Percentiles rank a stretch among this genome's conserved stretches.
Evolutionary conservation across 2,329 filamentous ascomycete genomes (phyloP).

Genomic region (Gyromitra esculenta): DNA sequence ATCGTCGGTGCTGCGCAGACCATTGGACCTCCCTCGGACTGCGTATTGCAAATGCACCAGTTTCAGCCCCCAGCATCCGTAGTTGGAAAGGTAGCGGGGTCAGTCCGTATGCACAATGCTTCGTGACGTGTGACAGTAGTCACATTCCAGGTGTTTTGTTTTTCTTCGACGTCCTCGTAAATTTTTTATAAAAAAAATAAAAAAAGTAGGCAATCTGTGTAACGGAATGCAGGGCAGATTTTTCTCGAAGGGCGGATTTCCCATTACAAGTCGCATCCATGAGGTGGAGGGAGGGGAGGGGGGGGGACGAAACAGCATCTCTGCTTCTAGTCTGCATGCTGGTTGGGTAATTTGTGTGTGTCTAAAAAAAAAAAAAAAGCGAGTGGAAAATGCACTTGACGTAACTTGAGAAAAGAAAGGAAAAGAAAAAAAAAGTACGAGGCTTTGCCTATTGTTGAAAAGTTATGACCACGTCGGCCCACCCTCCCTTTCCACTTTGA

Average conservation of each 20-base stretch:
- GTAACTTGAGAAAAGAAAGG: background rate
- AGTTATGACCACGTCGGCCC: conserved; percentile 36
- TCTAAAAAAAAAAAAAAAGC: background rate
- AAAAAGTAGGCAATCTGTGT: conserved; percentile 13
- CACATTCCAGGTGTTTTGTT: conserved; percentile 35
- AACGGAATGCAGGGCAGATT: conserved; percentile 20
- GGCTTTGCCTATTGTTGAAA: conserved; percentile 1
- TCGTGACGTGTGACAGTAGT: conserved; percentile 47
- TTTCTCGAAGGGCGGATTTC: conserved; percentile 5
- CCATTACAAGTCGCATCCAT: conserved; percentile 11
- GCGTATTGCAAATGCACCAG: conserved; percentile 21
- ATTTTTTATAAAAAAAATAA: background rate
- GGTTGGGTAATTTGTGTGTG: background rate
- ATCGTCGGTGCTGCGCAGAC: background rate
- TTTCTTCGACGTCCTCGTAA: background rate
- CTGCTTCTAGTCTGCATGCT: background rate
- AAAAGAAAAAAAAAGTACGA: background rate
- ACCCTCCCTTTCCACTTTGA: conserved; percentile 23
- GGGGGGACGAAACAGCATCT: conserved; percentile 18
- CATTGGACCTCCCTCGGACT: conserved; percentile 4
- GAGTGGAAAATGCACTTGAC: conserved; percentile 13
- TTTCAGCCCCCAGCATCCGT: conserved; percentile 35
- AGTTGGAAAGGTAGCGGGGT: conserved; percentile 48
- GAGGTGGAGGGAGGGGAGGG: too few relatives aligned
- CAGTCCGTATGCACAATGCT: conserved; percentile 38